These are phyloP conservation scores for Mortierella sp. DNA, from an alignment of 371 early-diverging fungal genomes.

Conservation along the genomic window DNA sequence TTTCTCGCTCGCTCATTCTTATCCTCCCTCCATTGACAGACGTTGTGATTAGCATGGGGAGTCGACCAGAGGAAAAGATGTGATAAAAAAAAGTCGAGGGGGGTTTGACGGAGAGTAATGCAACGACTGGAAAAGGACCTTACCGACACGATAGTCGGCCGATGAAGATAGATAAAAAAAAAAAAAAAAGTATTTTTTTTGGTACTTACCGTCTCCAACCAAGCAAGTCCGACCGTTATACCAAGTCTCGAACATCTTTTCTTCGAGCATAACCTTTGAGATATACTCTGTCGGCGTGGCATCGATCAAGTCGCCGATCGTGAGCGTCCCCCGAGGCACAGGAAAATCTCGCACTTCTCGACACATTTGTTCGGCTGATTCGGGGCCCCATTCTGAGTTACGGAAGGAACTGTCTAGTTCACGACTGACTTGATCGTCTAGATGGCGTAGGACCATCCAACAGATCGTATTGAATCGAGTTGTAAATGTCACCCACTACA, in stretches of 20 bases:
- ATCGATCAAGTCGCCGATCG: conserved; percentile 25
- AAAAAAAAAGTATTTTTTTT: not conserved
- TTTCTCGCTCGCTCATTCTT: no score
- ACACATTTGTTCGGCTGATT: conserved; percentile 16
- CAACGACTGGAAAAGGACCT: no score
- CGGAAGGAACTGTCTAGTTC: conserved; percentile 11
- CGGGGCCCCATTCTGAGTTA: conserved; percentile 24
- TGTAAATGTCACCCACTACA: conserved; percentile 23
- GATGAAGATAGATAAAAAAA: conserved; percentile 3
- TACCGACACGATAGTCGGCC: no score
- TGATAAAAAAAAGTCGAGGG: no score
- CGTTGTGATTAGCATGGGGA: no score
- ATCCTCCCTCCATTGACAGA: no score
- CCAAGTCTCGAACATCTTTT: conserved; percentile 29
- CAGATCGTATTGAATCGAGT: conserved; percentile 15
- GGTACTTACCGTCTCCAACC: conserved; percentile 26
- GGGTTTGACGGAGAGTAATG: no score
- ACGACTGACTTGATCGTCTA: not conserved
- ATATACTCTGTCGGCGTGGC: conserved; percentile 9
- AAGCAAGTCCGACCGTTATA: conserved; percentile 13
- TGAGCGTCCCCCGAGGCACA: conserved; percentile 5
- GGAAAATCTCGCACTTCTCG: conserved; percentile 14
- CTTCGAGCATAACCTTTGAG: conserved; percentile 27
- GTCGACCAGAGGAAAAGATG: no score
- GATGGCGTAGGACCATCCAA: conserved; percentile 16